A percentile compares a stretch with the other conserved stretches of the same genome.
Evolutionary conservation across 78 protist genomes (phyloP).

Genomic region (Polysphondylium violaceum): DNA sequence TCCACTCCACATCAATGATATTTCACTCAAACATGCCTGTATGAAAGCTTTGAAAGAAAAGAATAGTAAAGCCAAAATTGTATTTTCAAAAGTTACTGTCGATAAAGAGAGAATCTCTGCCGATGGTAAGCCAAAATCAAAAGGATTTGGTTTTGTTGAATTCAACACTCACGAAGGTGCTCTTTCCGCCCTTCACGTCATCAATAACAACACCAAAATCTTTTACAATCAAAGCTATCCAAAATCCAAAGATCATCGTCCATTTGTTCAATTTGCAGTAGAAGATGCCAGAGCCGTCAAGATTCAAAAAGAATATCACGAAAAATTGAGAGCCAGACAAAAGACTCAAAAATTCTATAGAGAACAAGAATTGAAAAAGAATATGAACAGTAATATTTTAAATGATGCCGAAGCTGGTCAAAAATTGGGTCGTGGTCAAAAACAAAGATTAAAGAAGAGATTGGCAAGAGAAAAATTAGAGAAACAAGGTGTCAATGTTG

Average conservation of each 20-base stretch:
- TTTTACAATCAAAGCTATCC: background rate
- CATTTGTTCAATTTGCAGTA: slow-evolving; percentile 51
- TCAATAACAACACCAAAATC: slow-evolving; percentile 9
- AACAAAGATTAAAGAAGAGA: slow-evolving; percentile 70
- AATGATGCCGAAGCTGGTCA: background rate
- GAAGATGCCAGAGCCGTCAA: slow-evolving; percentile 76
- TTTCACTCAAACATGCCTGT: background rate
- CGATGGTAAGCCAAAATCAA: slow-evolving; percentile 41
- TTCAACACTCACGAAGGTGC: slow-evolving; percentile 40
- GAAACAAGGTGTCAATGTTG: slow-evolving; percentile 9
- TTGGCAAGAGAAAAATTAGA: background rate
- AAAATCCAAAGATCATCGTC: slow-evolving; percentile 27
- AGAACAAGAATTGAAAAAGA: background rate
- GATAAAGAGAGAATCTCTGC: slow-evolving; percentile 41
- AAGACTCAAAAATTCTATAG: background rate
- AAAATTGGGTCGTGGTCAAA: slow-evolving; percentile 29
- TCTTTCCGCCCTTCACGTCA: slow-evolving; percentile 8
- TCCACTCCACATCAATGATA: slow-evolving; percentile 19
- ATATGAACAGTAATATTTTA: background rate
- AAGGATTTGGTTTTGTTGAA: slow-evolving; percentile 65
- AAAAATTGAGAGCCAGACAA: background rate
- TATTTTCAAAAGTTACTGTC: slow-evolving; percentile 23
- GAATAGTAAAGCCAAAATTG: background rate
- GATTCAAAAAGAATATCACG: slow-evolving; percentile 22
- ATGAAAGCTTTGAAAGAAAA: background rate